phyloP scores from a whole-genome alignment of 176 grass and related monocot species.

The maize (Zea mays) region Zm-B73-REFERENCE-NAM-5.0 NC_050096.1:234076501-234077000 shows the following conservation, averaged over 20 bases:
- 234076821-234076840: no score
- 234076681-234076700: not conserved
- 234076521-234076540: not conserved
- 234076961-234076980: not conserved
- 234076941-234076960: not conserved
- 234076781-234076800: not conserved
- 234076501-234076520: conserved; percentile 29
- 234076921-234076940: not conserved
- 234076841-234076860: no score
- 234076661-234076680: not conserved
- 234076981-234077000: no score
- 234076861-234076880: no score
- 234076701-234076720: not conserved
- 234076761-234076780: not conserved
- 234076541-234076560: no score
- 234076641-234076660: not conserved
- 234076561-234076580: not conserved
- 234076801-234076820: not conserved
- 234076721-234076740: not conserved
- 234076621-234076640: not conserved
- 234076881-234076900: not conserved
- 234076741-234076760: not conserved
- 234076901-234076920: not conserved
- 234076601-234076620: not conserved
- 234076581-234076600: not conserved